Evolutionary conservation across 176 grass and related monocot genomes (phyloP).

Genomic region (Bonia amplexicaulis): DNA sequence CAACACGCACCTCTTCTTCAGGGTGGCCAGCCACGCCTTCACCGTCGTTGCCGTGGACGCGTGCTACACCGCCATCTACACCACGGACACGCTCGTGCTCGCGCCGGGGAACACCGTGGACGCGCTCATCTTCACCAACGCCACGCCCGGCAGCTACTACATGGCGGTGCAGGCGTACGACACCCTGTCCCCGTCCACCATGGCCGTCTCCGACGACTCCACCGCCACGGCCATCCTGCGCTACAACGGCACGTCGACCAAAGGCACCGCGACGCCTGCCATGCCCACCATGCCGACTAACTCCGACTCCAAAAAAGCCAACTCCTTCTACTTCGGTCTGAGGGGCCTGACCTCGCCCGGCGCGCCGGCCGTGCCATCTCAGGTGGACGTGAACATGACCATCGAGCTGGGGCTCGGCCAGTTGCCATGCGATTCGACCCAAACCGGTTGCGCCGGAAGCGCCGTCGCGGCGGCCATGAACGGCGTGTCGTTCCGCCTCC

Average conservation of each 20-base stretch:
- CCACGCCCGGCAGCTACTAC: constrained; percentile 59
- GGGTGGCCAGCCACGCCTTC: constrained; percentile 65
- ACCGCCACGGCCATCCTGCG: constrained; percentile 48
- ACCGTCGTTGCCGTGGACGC: constrained; percentile 77
- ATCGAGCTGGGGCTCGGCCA: constrained; percentile 42
- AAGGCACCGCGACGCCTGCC: background rate
- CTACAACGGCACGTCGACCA: constrained; percentile 45
- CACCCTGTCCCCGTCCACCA: constrained; percentile 23
- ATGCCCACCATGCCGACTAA: constrained; percentile 44
- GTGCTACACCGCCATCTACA: constrained; percentile 59
- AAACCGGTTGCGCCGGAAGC: constrained; percentile 35
- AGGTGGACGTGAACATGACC: constrained; percentile 60
- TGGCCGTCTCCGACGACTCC: constrained; percentile 5
- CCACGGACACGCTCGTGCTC: constrained; percentile 68
- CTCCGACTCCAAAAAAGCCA: constrained; percentile 40
- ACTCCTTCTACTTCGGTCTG: constrained; percentile 48
- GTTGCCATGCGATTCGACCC: constrained; percentile 41
- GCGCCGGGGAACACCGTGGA: constrained; percentile 81
- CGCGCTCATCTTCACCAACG: constrained; percentile 49
- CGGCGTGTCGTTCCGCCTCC: constrained; percentile 64
- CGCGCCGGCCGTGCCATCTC: constrained; percentile 37
- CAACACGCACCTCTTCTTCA: constrained; percentile 77
- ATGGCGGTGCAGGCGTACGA: constrained; percentile 49
- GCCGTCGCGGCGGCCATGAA: constrained; percentile 56
- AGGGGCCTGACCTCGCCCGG: constrained; percentile 15